These are phyloP conservation scores for Aristolochia californica DNA, from an alignment of 164 flowering plant species.

Conservation along the genomic window DNA sequence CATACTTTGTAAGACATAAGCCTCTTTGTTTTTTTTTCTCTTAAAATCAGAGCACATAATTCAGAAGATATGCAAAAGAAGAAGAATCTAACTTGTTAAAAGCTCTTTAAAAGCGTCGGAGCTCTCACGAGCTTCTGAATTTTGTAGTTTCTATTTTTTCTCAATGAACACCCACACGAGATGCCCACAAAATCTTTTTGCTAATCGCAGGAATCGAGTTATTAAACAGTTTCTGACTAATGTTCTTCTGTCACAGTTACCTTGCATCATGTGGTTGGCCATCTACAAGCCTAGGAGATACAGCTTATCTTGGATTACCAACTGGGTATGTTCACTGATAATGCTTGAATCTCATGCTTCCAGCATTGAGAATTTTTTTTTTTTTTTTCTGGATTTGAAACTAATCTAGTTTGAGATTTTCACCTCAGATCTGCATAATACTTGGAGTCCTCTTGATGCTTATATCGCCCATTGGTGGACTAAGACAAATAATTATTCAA, in stretches of 20 bases:
- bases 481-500: conserved; percentile 35
- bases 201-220: too few species aligned
- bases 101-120: not conserved
- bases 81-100: too few species aligned
- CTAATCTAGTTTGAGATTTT: too few species aligned
- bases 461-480: conserved; percentile 59
- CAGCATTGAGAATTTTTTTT: not conserved
- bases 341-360: too few species aligned
- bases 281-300: conserved; percentile 49
- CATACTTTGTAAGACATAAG: conserved; percentile 42
- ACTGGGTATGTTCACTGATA: conserved; percentile 46
- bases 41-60: not conserved
- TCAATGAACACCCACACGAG: too few species aligned
- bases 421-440: conserved; percentile 48
- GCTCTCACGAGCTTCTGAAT: not conserved
- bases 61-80: not conserved
- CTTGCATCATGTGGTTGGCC: conserved; percentile 67
- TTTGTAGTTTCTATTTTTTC: too few species aligned
- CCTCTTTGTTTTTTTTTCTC: not conserved
- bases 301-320: conserved; percentile 49
- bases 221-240: not conserved
- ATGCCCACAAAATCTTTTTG: too few species aligned
- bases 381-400: not conserved
- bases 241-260: conserved; percentile 37
- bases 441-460: conserved; percentile 48